A percentile compares a stretch with the other conserved stretches of the same genome.
Evolutionary conservation across 441 rosid genomes (phyloP).

Genomic region (Sinapis alba): DNA sequence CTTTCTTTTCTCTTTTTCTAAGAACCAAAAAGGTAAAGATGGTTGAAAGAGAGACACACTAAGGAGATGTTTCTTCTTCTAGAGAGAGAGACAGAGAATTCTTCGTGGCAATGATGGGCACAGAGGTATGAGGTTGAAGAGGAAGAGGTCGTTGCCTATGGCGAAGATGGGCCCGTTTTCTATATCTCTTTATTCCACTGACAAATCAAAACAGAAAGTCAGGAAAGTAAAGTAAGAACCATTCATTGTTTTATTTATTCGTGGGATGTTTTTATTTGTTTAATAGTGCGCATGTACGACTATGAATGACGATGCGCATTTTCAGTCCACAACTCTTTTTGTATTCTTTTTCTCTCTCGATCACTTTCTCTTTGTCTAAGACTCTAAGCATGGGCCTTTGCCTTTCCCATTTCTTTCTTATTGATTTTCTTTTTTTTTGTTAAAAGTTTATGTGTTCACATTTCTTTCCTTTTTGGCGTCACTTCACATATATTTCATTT

Average conservation of each 20-base stretch:
- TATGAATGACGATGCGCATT: constrained; percentile 24
- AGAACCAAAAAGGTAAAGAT: constrained; percentile 16
- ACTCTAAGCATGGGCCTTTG: constrained; percentile 37
- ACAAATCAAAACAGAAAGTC: constrained; percentile 31
- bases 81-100: constrained; percentile 24
- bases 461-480: constrained; percentile 6
- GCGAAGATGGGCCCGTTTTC: constrained; percentile 51
- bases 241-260: background rate
- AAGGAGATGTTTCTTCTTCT: constrained; percentile 20
- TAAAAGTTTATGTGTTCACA: constrained; percentile 13
- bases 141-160: constrained; percentile 54
- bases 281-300: constrained; percentile 38
- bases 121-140: constrained; percentile 44
- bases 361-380: constrained; percentile 30
- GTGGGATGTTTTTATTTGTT: background rate
- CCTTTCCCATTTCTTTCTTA: constrained; percentile 15
- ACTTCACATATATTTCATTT: constrained; percentile 21
- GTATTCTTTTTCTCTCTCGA: background rate
- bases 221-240: background rate
- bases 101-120: constrained; percentile 48
- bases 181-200: constrained; percentile 33
- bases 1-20: constrained; percentile 7
- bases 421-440: background rate
- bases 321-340: constrained; percentile 29
- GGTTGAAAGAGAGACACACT: constrained; percentile 23